These are phyloP conservation scores for Mortierella sp. DNA, from an alignment of 371 early-diverging fungal species.

Conservation along the genomic window DNA sequence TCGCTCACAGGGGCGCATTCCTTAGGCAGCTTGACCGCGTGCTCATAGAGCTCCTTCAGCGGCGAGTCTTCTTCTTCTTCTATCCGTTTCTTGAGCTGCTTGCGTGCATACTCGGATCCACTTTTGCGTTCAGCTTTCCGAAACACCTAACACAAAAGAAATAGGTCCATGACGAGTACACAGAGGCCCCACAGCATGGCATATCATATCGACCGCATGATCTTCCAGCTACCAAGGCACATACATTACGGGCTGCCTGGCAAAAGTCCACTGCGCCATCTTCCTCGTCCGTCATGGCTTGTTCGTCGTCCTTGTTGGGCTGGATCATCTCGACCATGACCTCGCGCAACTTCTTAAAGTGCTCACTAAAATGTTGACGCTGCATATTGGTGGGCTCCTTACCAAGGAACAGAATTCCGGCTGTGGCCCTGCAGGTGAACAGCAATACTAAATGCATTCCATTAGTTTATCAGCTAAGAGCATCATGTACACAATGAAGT, in stretches of 20 bases:
- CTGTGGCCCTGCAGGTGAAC: conserved; percentile 18
- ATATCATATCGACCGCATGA: conserved; percentile 17
- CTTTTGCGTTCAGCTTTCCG: conserved; percentile 25
- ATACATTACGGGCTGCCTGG: conserved; percentile 22
- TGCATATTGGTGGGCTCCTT: conserved; percentile 17
- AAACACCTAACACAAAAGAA: conserved; percentile 20
- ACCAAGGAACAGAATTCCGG: conserved; percentile 15
- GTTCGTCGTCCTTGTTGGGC: conserved; percentile 12
- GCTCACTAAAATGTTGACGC: conserved; percentile 7
- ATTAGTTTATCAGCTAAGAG: conserved; percentile 15
- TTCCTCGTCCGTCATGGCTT: conserved; percentile 17
- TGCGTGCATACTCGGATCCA: conserved; percentile 15
- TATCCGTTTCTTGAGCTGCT: conserved; percentile 28
- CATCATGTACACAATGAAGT: conserved; percentile 7
- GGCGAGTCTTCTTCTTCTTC: conserved; percentile 28
- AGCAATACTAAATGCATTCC: conserved; percentile 5
- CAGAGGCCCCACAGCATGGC: conserved; percentile 6
- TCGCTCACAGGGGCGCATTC: conserved; percentile 20
- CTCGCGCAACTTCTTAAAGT: conserved; percentile 15
- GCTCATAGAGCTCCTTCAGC: conserved; percentile 29
- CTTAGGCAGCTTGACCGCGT: conserved; percentile 27
- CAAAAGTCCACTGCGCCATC: conserved; percentile 11
- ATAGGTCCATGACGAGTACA: conserved; percentile 13
- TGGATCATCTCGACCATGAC: not conserved
- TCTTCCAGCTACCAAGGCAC: conserved; percentile 17